phyloP scores from a whole-genome alignment of 2,329 filamentous ascomycete species.

The Alternaria sp. region DNA sequence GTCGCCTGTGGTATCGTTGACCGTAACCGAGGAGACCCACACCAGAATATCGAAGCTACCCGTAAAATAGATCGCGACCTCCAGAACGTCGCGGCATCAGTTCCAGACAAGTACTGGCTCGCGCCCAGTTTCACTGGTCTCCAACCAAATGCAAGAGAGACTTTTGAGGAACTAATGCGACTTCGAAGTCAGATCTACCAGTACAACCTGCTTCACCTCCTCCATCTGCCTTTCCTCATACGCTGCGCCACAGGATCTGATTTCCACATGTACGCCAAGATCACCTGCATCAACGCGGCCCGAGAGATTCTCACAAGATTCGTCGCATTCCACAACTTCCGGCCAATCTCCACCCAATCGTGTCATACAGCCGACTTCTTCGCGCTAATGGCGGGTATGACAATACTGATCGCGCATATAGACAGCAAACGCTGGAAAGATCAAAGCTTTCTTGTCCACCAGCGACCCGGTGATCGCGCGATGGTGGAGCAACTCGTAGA shows the following conservation, averaged over 20 bases:
- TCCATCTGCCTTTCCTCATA: constrained; percentile 28
- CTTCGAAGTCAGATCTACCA: constrained; percentile 21
- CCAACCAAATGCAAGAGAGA: constrained; percentile 3
- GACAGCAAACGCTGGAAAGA: constrained; percentile 7
- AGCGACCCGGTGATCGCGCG: constrained; percentile 21
- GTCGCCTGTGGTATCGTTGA: constrained; percentile 50
- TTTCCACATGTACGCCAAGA: constrained; percentile 9
- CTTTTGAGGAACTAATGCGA: constrained; percentile 13
- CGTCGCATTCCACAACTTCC: constrained; percentile 17
- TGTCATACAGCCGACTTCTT: constrained; percentile 26
- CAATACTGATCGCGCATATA: constrained; percentile 26
- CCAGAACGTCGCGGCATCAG: constrained; percentile 6
- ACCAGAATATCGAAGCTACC: constrained; percentile 33
- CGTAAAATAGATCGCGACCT: constrained; percentile 23
- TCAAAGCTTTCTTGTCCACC: constrained; percentile 17
- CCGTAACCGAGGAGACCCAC: constrained; percentile 41
- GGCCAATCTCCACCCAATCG: constrained; percentile 1
- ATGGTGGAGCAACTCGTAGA: constrained; percentile 22
- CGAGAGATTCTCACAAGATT: constrained; percentile 21
- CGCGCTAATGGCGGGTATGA: constrained; percentile 25
- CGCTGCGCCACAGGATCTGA: constrained; percentile 4
- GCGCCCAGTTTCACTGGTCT: constrained; percentile 1
- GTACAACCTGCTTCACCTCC: constrained; percentile 21
- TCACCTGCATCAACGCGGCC: constrained; percentile 19
- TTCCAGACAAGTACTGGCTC: constrained; percentile 12